These are phyloP conservation scores for Paraurostyla sp. DNA, from an alignment of 73 alveolate species.

Conservation along the genomic window DNA sequence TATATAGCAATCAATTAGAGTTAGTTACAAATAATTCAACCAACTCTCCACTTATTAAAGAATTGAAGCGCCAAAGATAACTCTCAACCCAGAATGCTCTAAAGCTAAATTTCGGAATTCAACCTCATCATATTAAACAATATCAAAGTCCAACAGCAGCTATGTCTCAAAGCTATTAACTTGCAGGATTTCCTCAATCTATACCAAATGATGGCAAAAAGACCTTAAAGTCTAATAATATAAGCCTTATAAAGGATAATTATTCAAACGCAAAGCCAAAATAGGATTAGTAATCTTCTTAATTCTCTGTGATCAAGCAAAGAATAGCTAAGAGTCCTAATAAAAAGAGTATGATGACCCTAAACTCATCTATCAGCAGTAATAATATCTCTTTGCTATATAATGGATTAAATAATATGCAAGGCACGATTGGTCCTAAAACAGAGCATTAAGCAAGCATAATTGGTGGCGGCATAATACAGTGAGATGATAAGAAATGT, in stretches of 20 bases:
- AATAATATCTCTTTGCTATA: slow-evolving; percentile 17
- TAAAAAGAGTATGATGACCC: slow-evolving; percentile 47
- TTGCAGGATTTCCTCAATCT: not conserved
- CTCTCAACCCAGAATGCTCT: not conserved
- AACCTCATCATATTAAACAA: slow-evolving; percentile 9
- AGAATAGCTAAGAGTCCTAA: slow-evolving; percentile 31
- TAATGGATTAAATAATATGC: no score
- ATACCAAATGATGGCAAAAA: not conserved
- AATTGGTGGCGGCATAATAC: no score
- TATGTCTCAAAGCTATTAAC: slow-evolving; percentile 10
- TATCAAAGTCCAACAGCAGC: slow-evolving; percentile 45
- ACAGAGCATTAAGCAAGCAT: no score
- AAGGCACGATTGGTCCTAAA: no score
- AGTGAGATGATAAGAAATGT: no score
- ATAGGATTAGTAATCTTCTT: not conserved
- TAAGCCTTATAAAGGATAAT: not conserved
- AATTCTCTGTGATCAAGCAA: slow-evolving; percentile 3
- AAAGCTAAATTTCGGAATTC: slow-evolving; percentile 31
- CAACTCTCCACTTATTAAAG: slow-evolving; percentile 7
- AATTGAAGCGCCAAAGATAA: not conserved
- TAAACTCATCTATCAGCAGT: slow-evolving; percentile 36
- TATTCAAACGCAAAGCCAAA: not conserved
- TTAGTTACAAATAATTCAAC: not conserved
- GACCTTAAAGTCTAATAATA: not conserved
- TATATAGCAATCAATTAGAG: not conserved